phyloP scores from a whole-genome alignment of 352 stramenopile genomes.

The Globisporangium orthogonon region DNA sequence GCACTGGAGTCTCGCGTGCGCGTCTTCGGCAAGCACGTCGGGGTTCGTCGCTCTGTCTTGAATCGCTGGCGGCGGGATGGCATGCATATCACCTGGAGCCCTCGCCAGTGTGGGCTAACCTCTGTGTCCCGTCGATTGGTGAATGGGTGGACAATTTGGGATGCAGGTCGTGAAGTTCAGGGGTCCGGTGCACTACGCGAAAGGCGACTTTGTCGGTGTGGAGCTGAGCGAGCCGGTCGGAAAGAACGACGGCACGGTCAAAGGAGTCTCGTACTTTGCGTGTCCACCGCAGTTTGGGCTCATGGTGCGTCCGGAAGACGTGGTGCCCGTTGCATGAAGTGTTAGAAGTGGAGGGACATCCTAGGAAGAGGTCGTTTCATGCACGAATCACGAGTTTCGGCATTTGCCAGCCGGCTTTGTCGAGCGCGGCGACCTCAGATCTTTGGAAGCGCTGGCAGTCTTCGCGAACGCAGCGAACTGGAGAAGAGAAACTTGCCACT shows the following conservation, averaged over 20 bases:
- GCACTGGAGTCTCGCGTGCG: conserved; percentile 25
- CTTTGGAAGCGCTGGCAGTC: background rate
- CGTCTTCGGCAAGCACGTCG: conserved; percentile 30
- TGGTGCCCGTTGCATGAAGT: conserved; percentile 12
- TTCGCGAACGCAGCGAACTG: no score
- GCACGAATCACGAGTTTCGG: no score
- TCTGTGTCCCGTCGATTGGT: background rate
- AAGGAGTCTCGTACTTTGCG: conserved; percentile 59
- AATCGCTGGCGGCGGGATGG: background rate
- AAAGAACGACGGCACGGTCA: conserved; percentile 73
- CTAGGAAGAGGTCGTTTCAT: no score
- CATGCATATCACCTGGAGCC: background rate
- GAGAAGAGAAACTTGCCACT: no score
- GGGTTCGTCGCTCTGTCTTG: conserved; percentile 17
- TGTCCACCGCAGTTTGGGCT: conserved; percentile 47
- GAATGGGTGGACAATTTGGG: background rate
- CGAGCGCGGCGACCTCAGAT: background rate
- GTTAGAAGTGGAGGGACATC: no score
- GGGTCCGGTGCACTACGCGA: conserved; percentile 62
- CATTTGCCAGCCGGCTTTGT: background rate
- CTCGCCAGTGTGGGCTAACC: background rate
- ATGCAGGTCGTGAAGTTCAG: conserved; percentile 51
- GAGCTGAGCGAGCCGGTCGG: conserved; percentile 43
- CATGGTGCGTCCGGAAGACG: conserved; percentile 59
- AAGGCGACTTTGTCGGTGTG: conserved; percentile 63